Evolutionary conservation across 2,329 filamentous ascomycete genomes (phyloP).

Genomic region (Sclerotinia minor): DNA sequence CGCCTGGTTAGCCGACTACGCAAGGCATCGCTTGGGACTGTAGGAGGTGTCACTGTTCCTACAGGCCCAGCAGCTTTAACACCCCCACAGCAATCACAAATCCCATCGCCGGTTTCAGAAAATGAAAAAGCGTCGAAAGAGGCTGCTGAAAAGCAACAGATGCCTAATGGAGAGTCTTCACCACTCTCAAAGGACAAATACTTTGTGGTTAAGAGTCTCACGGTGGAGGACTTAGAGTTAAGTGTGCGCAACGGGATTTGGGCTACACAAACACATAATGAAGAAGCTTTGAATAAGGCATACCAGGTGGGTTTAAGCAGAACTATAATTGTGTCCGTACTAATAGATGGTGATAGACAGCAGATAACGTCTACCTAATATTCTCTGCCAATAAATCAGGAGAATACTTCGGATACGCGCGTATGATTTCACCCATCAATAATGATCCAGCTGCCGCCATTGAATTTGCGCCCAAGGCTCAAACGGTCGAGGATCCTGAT

Average conservation of each 20-base stretch:
- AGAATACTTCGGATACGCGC: constrained; percentile 93
- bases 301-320: constrained; percentile 62
- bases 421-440: constrained; percentile 83
- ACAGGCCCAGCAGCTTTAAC: constrained; percentile 39
- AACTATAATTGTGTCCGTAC: constrained; percentile 24
- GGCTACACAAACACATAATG: constrained; percentile 94
- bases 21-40: constrained; percentile 49
- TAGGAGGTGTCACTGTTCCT: constrained; percentile 35
- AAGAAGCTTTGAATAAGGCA: constrained; percentile 77
- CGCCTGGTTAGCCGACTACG: constrained; percentile 82
- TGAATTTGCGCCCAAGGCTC: constrained; percentile 66
- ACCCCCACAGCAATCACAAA: constrained; percentile 33
- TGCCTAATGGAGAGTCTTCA: constrained; percentile 16
- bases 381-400: constrained; percentile 98
- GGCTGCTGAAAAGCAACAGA: constrained; percentile 23
- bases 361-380: constrained; percentile 84
- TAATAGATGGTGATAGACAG: constrained; percentile 52
- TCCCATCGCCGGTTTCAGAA: constrained; percentile 34
- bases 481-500: constrained; percentile 60
- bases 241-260: constrained; percentile 87
- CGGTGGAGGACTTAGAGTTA: constrained; percentile 82
- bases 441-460: constrained; percentile 71
- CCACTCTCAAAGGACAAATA: constrained; percentile 65
- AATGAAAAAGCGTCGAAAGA: constrained; percentile 41
- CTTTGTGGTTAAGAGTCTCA: constrained; percentile 92